Evolutionary conservation across 257 asterid genomes (phyloP).

Genomic region (Paulownia fortunei): DNA sequence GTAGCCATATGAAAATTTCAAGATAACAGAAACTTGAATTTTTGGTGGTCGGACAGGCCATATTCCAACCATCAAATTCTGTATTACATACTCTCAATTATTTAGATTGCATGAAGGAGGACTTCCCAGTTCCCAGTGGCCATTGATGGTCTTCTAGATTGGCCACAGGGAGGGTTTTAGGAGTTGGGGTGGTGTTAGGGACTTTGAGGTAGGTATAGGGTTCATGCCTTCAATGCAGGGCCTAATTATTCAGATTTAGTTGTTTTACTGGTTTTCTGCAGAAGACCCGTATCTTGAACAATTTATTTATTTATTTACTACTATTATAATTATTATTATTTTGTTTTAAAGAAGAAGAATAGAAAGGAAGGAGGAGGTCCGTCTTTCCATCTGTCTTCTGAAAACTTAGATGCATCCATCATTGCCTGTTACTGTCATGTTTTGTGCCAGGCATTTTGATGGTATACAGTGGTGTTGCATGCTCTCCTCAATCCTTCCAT

Average conservation of each 20-base stretch:
- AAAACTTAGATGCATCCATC: background rate
- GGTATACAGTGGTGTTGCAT: background rate
- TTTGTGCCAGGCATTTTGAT: background rate
- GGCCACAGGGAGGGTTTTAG: background rate
- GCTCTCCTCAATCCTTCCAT: background rate
- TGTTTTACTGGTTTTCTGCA: too few species aligned
- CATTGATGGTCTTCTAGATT: background rate
- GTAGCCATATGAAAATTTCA: conserved; percentile 5
- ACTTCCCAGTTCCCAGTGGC: background rate
- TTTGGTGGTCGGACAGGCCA: conserved; percentile 12
- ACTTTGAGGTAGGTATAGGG: background rate
- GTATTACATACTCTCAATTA: background rate
- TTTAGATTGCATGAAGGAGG: background rate
- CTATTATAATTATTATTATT: too few species aligned
- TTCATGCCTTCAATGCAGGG: background rate
- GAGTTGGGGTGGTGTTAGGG: too few species aligned
- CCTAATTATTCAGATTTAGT: too few species aligned
- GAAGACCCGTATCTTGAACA: background rate
- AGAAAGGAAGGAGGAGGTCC: background rate
- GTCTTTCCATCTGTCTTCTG: background rate
- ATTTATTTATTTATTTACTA: background rate
- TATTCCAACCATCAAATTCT: background rate
- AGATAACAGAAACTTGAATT: background rate
- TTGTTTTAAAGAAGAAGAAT: background rate
- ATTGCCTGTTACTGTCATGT: background rate